Evolutionary conservation across 208 protist genomes (phyloP).

Genomic region (Wallacemonas rigidus): DNA sequence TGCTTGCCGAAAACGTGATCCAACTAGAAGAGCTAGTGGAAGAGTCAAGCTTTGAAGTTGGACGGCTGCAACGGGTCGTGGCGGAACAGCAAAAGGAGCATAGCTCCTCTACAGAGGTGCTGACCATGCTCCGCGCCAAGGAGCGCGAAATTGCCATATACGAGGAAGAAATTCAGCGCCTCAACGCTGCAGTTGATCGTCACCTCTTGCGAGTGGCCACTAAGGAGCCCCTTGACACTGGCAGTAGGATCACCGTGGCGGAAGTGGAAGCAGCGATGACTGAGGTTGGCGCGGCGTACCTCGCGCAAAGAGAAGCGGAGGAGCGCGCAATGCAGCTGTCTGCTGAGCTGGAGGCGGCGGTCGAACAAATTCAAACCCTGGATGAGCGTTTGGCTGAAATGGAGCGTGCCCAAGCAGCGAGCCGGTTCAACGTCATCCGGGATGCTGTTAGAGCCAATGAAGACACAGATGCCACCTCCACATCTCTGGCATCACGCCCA

Average conservation of each 20-base stretch:
- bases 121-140: conserved; percentile 62
- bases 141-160: conserved; percentile 77
- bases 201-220: conserved; percentile 41
- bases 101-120: conserved; percentile 28
- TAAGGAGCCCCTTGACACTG: conserved; percentile 24
- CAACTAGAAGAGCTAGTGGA: conserved; percentile 66
- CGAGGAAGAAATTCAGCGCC: conserved; percentile 73
- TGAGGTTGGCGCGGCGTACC: conserved; percentile 64
- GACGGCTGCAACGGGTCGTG: conserved; percentile 46
- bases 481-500: background rate
- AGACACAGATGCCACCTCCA: background rate
- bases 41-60: conserved; percentile 61
- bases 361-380: conserved; percentile 74
- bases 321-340: conserved; percentile 50
- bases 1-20: conserved; percentile 61
- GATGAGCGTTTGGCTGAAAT: conserved; percentile 75
- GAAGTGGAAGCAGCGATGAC: conserved; percentile 48
- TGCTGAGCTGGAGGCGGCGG: conserved; percentile 64
- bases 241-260: conserved; percentile 21
- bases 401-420: conserved; percentile 47
- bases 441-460: background rate
- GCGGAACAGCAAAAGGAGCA: conserved; percentile 47
- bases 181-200: conserved; percentile 59
- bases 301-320: conserved; percentile 72
- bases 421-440: conserved; percentile 25